Evolutionary conservation across 257 asterid species (phyloP).

Genomic region (Fraxinus americana): DNA sequence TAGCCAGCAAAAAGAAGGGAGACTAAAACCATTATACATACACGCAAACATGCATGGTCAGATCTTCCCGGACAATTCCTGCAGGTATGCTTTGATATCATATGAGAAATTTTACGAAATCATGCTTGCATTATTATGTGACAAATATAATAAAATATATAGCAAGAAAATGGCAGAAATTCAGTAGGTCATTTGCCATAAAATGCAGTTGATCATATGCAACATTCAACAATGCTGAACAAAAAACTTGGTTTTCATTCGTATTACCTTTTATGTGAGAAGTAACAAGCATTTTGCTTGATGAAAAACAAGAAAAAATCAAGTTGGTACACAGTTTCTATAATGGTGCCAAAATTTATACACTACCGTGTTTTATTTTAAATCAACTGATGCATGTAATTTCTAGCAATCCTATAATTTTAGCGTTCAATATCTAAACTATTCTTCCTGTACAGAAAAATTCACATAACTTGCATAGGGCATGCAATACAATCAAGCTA

Average conservation of each 20-base stretch:
- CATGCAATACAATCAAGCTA: background rate
- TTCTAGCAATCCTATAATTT: background rate
- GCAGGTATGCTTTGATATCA: background rate
- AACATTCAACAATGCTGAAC: too few species aligned
- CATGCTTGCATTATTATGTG: background rate
- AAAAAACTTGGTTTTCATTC: too few species aligned
- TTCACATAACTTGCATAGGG: too few species aligned
- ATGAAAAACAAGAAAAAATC: too few species aligned
- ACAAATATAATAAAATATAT: too few species aligned
- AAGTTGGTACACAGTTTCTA: background rate
- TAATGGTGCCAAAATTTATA: background rate
- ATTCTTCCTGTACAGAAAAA: too few species aligned
- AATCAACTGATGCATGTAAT: background rate
- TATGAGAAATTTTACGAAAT: background rate
- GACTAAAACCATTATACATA: background rate
- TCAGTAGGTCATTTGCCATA: background rate
- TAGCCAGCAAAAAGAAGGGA: background rate
- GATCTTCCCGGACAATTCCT: background rate
- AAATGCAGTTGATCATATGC: too few species aligned
- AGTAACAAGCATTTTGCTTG: too few species aligned
- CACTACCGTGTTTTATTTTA: background rate
- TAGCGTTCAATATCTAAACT: too few species aligned
- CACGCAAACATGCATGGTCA: background rate
- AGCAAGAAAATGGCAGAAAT: background rate
- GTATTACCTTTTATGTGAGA: too few species aligned